phyloP scores from a whole-genome alignment of 345 rosid genomes.

The Camelina laxa region DNA sequence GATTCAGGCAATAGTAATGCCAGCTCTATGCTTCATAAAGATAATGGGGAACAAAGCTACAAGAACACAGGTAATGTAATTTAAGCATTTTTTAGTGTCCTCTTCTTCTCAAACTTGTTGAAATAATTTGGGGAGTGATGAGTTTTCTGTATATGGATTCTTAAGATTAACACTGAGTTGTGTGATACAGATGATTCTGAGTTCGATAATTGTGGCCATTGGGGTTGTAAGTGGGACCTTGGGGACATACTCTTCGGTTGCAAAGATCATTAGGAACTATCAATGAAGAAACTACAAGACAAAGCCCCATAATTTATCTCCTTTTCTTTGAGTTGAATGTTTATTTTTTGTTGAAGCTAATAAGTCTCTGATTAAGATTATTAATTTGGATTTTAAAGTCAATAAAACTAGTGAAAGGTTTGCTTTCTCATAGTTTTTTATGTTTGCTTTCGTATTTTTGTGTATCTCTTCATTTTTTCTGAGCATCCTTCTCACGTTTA shows the following conservation, averaged over 20 bases:
- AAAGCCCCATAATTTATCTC: slow-evolving; percentile 15
- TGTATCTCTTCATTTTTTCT: background rate
- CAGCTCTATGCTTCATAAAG: slow-evolving; percentile 75
- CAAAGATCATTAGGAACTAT: slow-evolving; percentile 48
- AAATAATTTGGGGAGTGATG: background rate
- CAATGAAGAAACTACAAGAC: slow-evolving; percentile 27
- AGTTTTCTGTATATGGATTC: background rate
- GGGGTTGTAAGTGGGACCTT: slow-evolving; percentile 62
- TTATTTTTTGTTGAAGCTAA: slow-evolving; percentile 30
- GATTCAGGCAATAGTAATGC: slow-evolving; percentile 77
- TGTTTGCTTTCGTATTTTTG: background rate
- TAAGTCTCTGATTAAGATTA: slow-evolving; percentile 28
- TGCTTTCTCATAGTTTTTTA: slow-evolving; percentile 16
- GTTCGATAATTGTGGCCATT: slow-evolving; percentile 45
- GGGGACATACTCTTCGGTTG: slow-evolving; percentile 71
- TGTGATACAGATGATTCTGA: slow-evolving; percentile 55
- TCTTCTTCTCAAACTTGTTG: background rate
- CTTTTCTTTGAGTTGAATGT: slow-evolving; percentile 24
- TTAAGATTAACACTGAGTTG: background rate
- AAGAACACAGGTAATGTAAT: slow-evolving; percentile 57
- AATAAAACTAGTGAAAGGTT: slow-evolving; percentile 22
- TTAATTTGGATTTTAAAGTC: slow-evolving; percentile 3
- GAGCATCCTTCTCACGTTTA: slow-evolving; percentile 5
- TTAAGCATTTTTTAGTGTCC: background rate
- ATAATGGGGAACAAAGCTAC: slow-evolving; percentile 77